Percentiles rank a stretch among this genome's conserved stretches.
Conservation (phyloP, 805 yeast genomes). For the Barnettozyma siamensis region DNA sequence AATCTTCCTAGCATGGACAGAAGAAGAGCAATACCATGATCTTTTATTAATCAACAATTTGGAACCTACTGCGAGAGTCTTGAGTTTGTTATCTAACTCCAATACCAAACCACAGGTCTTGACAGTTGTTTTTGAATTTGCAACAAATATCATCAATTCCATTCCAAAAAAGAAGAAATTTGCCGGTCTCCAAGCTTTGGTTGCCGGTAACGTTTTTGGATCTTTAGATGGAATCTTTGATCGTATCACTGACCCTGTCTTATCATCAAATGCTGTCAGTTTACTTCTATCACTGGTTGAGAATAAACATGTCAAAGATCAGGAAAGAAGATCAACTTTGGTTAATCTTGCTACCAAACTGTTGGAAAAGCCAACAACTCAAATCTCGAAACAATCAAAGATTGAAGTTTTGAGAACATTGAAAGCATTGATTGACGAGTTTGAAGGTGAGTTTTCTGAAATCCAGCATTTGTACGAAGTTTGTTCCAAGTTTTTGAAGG, state of each 20-base stretch:
- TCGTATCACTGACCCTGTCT: constrained; percentile 33
- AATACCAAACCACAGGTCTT: constrained; percentile 67
- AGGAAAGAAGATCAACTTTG: constrained; percentile 46
- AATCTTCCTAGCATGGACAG: constrained; percentile 56
- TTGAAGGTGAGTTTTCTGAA: constrained; percentile 47
- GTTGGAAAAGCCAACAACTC: constrained; percentile 50
- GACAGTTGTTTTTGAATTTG: constrained; percentile 47
- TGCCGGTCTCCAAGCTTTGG: constrained; percentile 44
- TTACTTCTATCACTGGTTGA: constrained; percentile 47
- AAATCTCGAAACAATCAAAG: constrained; percentile 47
- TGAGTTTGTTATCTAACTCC: constrained; percentile 45
- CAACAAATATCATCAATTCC: constrained; percentile 39
- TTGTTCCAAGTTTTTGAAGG: constrained; percentile 52
- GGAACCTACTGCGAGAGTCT: constrained; percentile 48
- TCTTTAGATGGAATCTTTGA: constrained; percentile 46
- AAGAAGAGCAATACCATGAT: constrained; percentile 37
- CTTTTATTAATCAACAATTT: constrained; percentile 53
- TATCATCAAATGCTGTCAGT: constrained; percentile 47
- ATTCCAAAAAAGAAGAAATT: constrained; percentile 38
- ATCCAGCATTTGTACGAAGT: constrained; percentile 43
- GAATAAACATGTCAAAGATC: constrained; percentile 51
- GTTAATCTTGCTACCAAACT: constrained; percentile 54
- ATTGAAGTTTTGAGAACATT: constrained; percentile 53
- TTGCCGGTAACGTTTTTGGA: constrained; percentile 51
- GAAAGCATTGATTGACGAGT: constrained; percentile 45